Evolutionary conservation across 2,329 filamentous ascomycete genomes (phyloP), one percentile per base, ranked within the genome.

Genomic region (Pestalotiopsis sp.): DNA sequence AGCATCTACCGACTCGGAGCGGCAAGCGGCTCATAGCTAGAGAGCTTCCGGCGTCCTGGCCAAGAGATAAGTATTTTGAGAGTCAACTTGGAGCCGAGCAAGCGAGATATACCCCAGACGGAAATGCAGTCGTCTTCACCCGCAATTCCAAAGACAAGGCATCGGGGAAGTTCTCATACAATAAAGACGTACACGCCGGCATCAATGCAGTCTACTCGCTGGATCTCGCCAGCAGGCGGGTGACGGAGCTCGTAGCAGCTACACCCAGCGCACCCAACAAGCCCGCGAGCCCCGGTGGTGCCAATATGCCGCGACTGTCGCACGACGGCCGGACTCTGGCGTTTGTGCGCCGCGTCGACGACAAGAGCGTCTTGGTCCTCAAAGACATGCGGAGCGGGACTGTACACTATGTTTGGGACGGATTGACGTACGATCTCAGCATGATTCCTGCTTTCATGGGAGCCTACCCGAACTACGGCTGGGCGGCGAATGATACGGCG

Each of bases 341-440:
- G 0, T 58, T 58, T 25, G 56, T 58, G 20, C 56, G 56, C 4
- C 56, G 56, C 25, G 56, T 58, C 1, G 56, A 58, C 13, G 56
- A 58, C 25, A 58, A 58, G n/a, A 58, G 56, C 56, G 56, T 58
- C n/a, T 58, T 58, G 56, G 56, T 58, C n/a, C n/a, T 58, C 13
- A 58, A 58, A 58, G 13, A 58, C 17, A 58, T 58, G 56, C 12
- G 12, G 20, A 58, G 56, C n/a, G 56, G 56, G 3, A 58, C 56
- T 12, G 4, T 58, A 14, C 56, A 58, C 25, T 58, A 58, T 58
- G 25, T 9, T 13, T 58, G 56, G 56, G 56, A 58, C n/a, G 56
- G 56, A 6, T 27, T 58, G 20, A 58, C 56, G 20, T 58, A 58
- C 56, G 56, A 58, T 58, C 56, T 58, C 2, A 58, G 56, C 2